phyloP scores from a whole-genome alignment of 2,329 filamentous ascomycete species.

The Alternaria brassicicola region DNA sequence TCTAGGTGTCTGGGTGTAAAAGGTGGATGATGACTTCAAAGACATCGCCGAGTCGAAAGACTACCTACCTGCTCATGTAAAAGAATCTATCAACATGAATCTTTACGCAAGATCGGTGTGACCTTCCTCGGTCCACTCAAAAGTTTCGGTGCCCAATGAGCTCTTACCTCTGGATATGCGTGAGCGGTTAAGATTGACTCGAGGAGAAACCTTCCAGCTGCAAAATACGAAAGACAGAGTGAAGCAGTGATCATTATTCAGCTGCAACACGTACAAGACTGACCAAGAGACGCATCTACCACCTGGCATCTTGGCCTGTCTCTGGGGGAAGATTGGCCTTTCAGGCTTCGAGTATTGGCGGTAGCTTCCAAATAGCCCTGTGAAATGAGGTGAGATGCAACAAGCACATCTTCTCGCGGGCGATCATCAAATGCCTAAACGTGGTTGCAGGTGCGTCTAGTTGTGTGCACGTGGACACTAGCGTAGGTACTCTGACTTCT shows the following conservation, averaged over 20 bases:
- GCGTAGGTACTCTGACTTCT: not conserved
- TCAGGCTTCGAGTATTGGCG: not conserved
- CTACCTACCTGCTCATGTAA: slow-evolving; percentile 24
- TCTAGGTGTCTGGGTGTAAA: slow-evolving; percentile 16
- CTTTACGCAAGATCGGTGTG: slow-evolving; percentile 8
- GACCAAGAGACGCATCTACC: not conserved
- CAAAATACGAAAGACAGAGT: slow-evolving; percentile 71
- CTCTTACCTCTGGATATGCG: not conserved
- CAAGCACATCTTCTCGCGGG: slow-evolving; percentile 28
- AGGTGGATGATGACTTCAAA: slow-evolving; percentile 23
- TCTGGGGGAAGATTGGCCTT: not conserved
- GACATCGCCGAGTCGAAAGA: slow-evolving; percentile 21
- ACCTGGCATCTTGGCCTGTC: not conserved
- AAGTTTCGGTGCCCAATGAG: not conserved
- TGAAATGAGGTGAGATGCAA: slow-evolving; percentile 17
- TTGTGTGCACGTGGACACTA: not conserved
- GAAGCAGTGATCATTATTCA: slow-evolving; percentile 74
- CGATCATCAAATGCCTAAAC: slow-evolving; percentile 31
- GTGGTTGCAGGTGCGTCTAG: slow-evolving; percentile 16
- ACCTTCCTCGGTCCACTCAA: not conserved
- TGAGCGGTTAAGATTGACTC: not conserved
- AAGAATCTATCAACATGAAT: slow-evolving; percentile 38
- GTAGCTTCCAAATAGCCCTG: slow-evolving; percentile 1
- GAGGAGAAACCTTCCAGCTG: slow-evolving; percentile 67
- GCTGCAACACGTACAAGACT: no score